phyloP scores from a whole-genome alignment of 2,329 filamentous ascomycete genomes.

The Plectosphaerella sp. region DNA sequence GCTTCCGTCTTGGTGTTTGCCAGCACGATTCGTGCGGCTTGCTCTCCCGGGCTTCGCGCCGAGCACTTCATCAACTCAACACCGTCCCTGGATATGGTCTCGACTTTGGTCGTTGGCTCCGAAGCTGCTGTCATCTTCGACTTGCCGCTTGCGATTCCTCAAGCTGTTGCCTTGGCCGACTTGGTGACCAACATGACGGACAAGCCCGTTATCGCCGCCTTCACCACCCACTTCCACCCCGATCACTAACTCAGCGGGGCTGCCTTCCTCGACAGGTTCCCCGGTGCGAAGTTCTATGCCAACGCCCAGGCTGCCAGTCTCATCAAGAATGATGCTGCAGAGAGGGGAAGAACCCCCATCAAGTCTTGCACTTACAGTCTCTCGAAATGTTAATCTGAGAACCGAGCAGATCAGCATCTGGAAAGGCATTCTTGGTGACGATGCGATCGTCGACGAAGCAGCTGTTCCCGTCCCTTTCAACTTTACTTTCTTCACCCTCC shows the following conservation, averaged over 20 bases:
- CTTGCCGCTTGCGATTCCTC: slow-evolving; percentile 3
- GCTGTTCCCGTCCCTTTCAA: slow-evolving; percentile 4
- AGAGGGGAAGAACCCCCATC: background rate
- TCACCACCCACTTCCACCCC: slow-evolving; percentile 3
- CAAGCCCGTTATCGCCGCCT: slow-evolving; percentile 6
- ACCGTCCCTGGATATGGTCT: slow-evolving; percentile 6
- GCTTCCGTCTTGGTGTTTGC: no score
- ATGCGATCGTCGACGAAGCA: background rate
- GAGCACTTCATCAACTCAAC: slow-evolving; percentile 3
- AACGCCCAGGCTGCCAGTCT: background rate
- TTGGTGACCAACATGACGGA: slow-evolving; percentile 7
- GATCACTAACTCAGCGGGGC: slow-evolving; percentile 9
- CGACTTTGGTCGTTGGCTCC: slow-evolving; percentile 6
- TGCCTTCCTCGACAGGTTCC: slow-evolving; percentile 5
- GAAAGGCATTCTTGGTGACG: background rate
- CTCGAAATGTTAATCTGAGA: no score
- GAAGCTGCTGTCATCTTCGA: slow-evolving; percentile 5
- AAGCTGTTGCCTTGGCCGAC: background rate
- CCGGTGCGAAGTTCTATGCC: slow-evolving; percentile 5
- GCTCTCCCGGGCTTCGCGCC: background rate
- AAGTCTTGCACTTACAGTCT: no score
- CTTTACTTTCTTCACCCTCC: slow-evolving; percentile 6
- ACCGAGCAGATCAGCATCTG: background rate
- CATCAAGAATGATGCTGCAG: slow-evolving; percentile 2
- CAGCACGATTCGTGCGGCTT: no score